Conservation (phyloP, 352 stramenopile species). For the Thalassiosira pacifica region DNA sequence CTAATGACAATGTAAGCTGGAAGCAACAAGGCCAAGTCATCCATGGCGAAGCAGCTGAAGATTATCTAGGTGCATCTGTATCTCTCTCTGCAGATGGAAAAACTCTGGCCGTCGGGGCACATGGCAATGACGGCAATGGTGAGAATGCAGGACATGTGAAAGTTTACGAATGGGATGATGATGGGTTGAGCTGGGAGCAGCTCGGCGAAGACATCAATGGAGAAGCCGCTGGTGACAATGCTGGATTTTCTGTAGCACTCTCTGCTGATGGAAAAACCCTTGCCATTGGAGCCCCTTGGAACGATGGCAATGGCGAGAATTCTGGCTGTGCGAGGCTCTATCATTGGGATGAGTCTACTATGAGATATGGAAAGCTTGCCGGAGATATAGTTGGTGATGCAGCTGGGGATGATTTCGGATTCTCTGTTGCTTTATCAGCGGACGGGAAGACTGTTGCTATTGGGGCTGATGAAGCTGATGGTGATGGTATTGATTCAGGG, state of each 20-base stretch:
- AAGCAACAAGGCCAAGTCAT: slow-evolving; percentile 24
- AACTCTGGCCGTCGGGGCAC: slow-evolving; percentile 7
- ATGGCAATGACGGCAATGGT: background rate
- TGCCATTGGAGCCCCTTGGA: background rate
- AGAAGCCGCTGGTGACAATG: background rate
- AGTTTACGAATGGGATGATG: background rate
- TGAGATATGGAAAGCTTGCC: too few relatives aligned
- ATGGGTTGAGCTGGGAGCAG: background rate
- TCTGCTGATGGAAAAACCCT: background rate
- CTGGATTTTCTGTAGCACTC: background rate
- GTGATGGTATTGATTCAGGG: too few relatives aligned
- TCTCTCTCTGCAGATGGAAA: slow-evolving; percentile 23
- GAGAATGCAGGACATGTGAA: slow-evolving; percentile 13
- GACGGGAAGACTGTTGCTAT: too few relatives aligned
- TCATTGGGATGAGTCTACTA: too few relatives aligned
- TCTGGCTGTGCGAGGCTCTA: background rate
- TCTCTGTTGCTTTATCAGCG: too few relatives aligned
- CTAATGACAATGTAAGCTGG: slow-evolving; percentile 3
- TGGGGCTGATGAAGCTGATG: too few relatives aligned
- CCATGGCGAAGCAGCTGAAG: slow-evolving; percentile 13
- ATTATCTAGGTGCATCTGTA: slow-evolving; percentile 14
- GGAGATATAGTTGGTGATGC: too few relatives aligned
- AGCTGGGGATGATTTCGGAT: too few relatives aligned
- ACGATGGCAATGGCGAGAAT: background rate
- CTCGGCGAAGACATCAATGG: background rate